Base-by-base conservation (phyloP, 208 protist genomes). In the Kentomonas sorsogonicus region DNA sequence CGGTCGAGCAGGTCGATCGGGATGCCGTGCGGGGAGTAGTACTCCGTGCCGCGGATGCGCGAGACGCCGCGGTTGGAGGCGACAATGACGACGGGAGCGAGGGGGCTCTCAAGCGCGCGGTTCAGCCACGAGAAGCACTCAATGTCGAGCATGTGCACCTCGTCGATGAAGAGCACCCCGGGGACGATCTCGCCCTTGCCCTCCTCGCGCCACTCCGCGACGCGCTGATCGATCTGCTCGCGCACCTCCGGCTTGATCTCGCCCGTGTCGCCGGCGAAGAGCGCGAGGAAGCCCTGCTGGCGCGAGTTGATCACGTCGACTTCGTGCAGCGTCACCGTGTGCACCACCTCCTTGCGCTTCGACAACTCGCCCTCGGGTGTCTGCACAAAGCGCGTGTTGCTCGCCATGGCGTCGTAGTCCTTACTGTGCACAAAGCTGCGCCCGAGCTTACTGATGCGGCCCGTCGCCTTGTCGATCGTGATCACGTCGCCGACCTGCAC, bases 121-220 rank as follows among this genome's bases (percentile, higher is more conserved):
- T 99, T 99, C 25, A 99, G 83, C 89, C 98, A 99, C 18, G 98
- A 99, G 77, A 99, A 99, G 82, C 98, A 99, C 72, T 99, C 99
- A 47, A 99, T 98, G 68, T 99, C 99, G 6, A 99, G 89, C 98
- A 99, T 99, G 83, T 99, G 98, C 15, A 99, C 97, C 70, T 97
- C 91, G 78, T 97, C 91, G 64, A 97, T 95, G 62, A 96, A 95
- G 59, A 97, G 79, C 22, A 99, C 98, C 36, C 99, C 99, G 5
- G 99, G 98, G 3, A 99, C 87, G 53, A 99, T 97, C 52, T 99
- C 97, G 20, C 98, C 98, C 63, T 99, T 99, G 41, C 98, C 98
- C 72, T 99, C 97, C 66, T 99, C 98, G n/a, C 95, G 86, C 98
- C 99, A 99, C 74, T 99, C 97, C 13, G 91, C 91, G 16, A 99